These are phyloP conservation scores for Mucor racemosus DNA, from an alignment of 371 early-diverging fungal genomes.

Conservation along the genomic window DNA sequence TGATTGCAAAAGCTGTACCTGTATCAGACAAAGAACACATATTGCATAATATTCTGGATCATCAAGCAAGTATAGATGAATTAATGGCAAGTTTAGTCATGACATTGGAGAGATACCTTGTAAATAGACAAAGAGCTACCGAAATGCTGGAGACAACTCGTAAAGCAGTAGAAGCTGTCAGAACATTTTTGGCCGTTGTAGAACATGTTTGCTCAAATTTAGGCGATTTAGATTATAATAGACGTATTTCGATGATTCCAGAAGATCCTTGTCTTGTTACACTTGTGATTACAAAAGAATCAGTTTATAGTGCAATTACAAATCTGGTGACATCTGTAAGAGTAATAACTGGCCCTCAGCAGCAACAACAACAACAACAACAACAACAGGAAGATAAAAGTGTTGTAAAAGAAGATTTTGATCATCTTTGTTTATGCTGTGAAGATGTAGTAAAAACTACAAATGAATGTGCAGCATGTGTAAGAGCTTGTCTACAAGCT, in stretches of 20 bases:
- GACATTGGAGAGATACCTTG: conserved; percentile 36
- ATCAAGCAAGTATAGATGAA: conserved; percentile 35
- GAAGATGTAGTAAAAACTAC: conserved; percentile 41
- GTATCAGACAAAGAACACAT: conserved; percentile 34
- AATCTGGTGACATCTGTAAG: conserved; percentile 52
- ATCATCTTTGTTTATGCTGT: conserved; percentile 37
- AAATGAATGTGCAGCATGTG: conserved; percentile 39
- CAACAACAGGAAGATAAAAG: not conserved
- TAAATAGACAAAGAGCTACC: conserved; percentile 30
- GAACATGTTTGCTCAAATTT: conserved; percentile 50
- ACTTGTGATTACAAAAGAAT: conserved; percentile 50
- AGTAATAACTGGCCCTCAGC: conserved; percentile 35
- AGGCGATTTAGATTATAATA: conserved; percentile 40
- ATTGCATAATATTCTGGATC: conserved; percentile 36
- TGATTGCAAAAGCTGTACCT: conserved; percentile 34
- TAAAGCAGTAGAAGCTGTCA: conserved; percentile 47
- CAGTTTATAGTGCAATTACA: conserved; percentile 53
- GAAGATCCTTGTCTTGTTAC: conserved; percentile 49
- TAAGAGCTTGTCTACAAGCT: conserved; percentile 30
- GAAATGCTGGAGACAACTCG: conserved; percentile 51
- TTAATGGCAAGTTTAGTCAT: conserved; percentile 27
- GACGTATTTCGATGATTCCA: conserved; percentile 35
- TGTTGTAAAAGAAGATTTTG: conserved; percentile 23
- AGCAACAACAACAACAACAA: not conserved
- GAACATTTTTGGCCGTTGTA: conserved; percentile 42